Evolutionary conservation across 768 basidiomycete species (phyloP).

Genomic region (Pleurotus giganteus): DNA sequence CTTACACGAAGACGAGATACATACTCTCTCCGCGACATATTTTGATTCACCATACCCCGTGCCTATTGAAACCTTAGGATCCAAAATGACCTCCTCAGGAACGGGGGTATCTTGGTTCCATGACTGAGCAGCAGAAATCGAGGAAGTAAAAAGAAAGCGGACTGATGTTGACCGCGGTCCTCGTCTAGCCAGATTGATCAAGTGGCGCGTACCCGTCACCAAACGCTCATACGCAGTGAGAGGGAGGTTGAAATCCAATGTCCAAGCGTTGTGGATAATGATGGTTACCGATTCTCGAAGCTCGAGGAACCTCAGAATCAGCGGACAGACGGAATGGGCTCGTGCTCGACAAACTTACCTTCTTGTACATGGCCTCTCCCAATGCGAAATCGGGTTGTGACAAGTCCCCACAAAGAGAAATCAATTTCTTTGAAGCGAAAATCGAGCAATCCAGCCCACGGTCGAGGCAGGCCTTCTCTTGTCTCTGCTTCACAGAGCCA

Average conservation of each 20-base stretch:
- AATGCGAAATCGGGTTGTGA: constrained; percentile 17
- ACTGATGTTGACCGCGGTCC: background rate
- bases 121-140: background rate
- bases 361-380: constrained; percentile 11
- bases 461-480: constrained; percentile 17
- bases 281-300: constrained; percentile 18
- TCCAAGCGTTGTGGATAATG: constrained; percentile 35
- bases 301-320: constrained; percentile 10
- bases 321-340: background rate
- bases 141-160: constrained; percentile 1
- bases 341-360: constrained; percentile 12
- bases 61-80: background rate
- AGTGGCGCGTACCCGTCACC: constrained; percentile 24
- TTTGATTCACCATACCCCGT: constrained; percentile 7
- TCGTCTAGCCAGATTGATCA: constrained; percentile 25
- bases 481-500: constrained; percentile 14
- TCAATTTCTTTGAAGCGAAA: constrained; percentile 13
- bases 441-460: constrained; percentile 16
- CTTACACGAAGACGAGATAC: background rate
- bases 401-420: constrained; percentile 14
- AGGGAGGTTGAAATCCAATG: constrained; percentile 35
- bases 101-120: background rate
- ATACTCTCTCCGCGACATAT: constrained; percentile 1
- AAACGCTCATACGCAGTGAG: constrained; percentile 33
- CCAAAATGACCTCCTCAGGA: background rate